These are phyloP conservation scores for Conringia planisiliqua DNA, from an alignment of 345 rosid genomes.

Conservation along the genomic window DNA sequence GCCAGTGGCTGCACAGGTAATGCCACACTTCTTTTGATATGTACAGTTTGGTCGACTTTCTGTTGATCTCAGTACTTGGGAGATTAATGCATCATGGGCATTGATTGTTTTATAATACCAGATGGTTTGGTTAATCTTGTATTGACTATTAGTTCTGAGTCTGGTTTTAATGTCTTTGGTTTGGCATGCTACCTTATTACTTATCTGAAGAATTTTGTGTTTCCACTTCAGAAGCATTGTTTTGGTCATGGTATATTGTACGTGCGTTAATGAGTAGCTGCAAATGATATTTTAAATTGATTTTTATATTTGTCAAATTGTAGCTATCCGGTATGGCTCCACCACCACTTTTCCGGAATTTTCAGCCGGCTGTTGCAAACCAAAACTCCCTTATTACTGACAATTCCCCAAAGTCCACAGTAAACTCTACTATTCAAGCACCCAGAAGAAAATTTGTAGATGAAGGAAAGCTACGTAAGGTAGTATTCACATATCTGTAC, in stretches of 20 bases:
- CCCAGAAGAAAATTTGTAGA: slow-evolving; percentile 97
- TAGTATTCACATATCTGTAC: slow-evolving; percentile 27
- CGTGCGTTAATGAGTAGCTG: neutral
- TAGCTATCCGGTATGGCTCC: slow-evolving; percentile 87
- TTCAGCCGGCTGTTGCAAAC: slow-evolving; percentile 70
- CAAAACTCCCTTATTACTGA: slow-evolving; percentile 46
- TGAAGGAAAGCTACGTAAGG: slow-evolving; percentile 98
- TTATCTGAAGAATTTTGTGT: neutral
- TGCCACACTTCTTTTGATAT: slow-evolving; percentile 7
- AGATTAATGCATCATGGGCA: neutral
- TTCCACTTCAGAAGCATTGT: neutral
- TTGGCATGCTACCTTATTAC: neutral
- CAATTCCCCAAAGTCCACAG: slow-evolving; percentile 63
- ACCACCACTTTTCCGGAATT: slow-evolving; percentile 84
- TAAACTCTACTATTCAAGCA: slow-evolving; percentile 83
- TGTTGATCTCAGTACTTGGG: neutral
- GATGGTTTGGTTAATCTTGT: neutral
- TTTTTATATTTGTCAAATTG: slow-evolving; percentile 21
- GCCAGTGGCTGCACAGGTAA: slow-evolving; percentile 80
- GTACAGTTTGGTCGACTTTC: neutral
- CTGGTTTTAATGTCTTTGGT: neutral
- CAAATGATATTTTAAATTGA: neutral
- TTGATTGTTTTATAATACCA: neutral
- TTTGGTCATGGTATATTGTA: slow-evolving; percentile 9
- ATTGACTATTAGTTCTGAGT: neutral